Evolutionary conservation across 345 rosid species (phyloP).

Genomic region (Gynandropsis gynandra): DNA sequence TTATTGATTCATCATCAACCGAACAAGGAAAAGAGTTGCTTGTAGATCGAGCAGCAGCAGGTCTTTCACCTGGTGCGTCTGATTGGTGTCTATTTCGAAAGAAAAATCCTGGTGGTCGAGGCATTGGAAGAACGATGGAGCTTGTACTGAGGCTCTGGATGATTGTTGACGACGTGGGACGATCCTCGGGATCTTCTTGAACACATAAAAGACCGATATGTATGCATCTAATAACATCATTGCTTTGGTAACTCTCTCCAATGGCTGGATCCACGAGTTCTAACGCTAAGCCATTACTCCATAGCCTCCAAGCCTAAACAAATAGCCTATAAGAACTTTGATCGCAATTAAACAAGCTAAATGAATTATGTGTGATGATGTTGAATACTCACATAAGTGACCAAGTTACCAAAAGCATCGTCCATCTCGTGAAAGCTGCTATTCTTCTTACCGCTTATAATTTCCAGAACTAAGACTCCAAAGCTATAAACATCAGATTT

Average conservation of each 20-base stretch:
- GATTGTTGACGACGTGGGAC: slow-evolving; percentile 29
- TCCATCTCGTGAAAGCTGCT: slow-evolving; percentile 22
- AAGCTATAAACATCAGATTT: slow-evolving; percentile 36
- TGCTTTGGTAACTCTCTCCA: slow-evolving; percentile 24
- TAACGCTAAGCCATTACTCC: slow-evolving; percentile 13
- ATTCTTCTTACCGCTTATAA: slow-evolving; percentile 31
- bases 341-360: too few species aligned
- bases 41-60: too few species aligned
- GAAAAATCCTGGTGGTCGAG: not conserved
- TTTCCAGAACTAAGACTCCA: slow-evolving; percentile 32
- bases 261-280: too few species aligned
- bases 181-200: slow-evolving; percentile 29
- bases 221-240: slow-evolving; percentile 32
- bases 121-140: slow-evolving; percentile 20
- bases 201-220: slow-evolving; percentile 32
- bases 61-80: too few species aligned
- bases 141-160: slow-evolving; percentile 24
- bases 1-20: too few species aligned
- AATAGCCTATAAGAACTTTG: not conserved
- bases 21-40: too few species aligned
- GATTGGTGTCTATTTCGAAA: too few species aligned
- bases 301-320: slow-evolving; percentile 23
- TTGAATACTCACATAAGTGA: not conserved
- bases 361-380: too few species aligned
- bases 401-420: not conserved